phyloP scores from a whole-genome alignment of 108 stramenopile species.

The Pseudonitzschia multistriata region DNA sequence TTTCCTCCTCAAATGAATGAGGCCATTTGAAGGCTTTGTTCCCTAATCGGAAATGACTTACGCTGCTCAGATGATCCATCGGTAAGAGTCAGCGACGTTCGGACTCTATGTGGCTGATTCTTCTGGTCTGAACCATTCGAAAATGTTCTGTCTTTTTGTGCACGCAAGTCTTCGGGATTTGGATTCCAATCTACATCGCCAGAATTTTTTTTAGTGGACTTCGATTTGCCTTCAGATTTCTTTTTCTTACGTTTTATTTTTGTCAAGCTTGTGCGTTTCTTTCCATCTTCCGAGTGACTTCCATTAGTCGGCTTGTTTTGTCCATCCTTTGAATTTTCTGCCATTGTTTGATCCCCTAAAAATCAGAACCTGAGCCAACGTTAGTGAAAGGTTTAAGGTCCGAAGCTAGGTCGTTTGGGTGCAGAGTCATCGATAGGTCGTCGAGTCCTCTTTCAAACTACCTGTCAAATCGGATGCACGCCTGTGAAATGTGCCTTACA shows the following conservation, averaged over 20 bases:
- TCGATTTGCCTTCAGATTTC: not conserved
- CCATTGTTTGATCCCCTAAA: not conserved
- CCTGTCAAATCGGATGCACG: no score
- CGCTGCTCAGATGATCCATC: conserved; percentile 7
- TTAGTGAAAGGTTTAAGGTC: not conserved
- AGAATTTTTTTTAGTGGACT: not conserved
- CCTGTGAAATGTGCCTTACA: no score
- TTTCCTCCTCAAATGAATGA: no score
- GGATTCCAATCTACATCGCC: not conserved
- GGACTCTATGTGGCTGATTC: conserved; percentile 13
- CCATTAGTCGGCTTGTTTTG: not conserved
- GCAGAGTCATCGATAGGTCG: not conserved
- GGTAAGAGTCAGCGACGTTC: conserved; percentile 21
- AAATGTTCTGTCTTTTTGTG: conserved; percentile 13
- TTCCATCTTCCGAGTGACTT: not conserved
- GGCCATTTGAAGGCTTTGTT: no score
- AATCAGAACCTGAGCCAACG: no score
- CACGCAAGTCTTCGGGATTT: not conserved
- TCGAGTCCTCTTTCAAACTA: not conserved
- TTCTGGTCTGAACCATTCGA: conserved; percentile 18
- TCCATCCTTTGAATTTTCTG: not conserved
- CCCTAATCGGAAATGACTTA: no score
- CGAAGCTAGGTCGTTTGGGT: not conserved
- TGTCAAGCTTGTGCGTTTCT: not conserved
- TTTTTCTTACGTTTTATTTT: not conserved